Base-by-base conservation (phyloP, 225 moss, liverwort and hornwort genomes). In the Bryoerythrophyllum caledonicum region DNA sequence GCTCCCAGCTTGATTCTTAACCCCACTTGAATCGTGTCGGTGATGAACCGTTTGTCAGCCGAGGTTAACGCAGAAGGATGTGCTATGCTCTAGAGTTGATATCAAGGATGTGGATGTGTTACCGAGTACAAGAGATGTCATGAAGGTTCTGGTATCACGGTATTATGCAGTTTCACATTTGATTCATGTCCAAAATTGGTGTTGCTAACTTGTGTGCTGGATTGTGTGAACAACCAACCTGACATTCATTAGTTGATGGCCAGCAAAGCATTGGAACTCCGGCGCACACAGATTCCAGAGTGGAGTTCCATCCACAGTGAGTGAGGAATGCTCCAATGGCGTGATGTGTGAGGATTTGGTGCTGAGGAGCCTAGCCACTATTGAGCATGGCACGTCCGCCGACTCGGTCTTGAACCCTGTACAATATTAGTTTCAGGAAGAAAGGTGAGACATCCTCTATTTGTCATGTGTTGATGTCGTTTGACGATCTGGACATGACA, bases 261-360 rank as follows among this genome's bases (percentile, higher is more conserved):
- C 72, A 81, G 1, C 61, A 72, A 21, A 76, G 67, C 67, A 81
- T 35, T 44, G 72, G 72, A 55, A 76, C 72, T 12, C 81, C 76
- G 15, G 81, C 72, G 0, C 81, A 81, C 5, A 76, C 23, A 26
- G 76, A 76, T 44, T 81, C 81, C 35, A 81, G 59, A 67, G 5
- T 4, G 9, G 76, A 81, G 54, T 81, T 81, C 61, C 81, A 76
- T 38, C 72, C 76, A 12, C 76, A 81, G 23, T 81, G 81, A n/a
- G 76, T 67, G 60, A 81, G 8, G 67, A 77, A 81, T 9, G 77
- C 72, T 35, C 54, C 62, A 12, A 17, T 26, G 72, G 81, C 72
- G 5, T 1, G 72, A 67, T 81, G 76, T 13, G 21, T 72, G 1
- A 77, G 76, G 44, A 72, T 77, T 53, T 81, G 61, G 2, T 12